Evolutionary conservation across 257 asterid genomes (phyloP), one percentile per base, ranked within the genome.

Genomic region (Ehretia macrophylla): DNA sequence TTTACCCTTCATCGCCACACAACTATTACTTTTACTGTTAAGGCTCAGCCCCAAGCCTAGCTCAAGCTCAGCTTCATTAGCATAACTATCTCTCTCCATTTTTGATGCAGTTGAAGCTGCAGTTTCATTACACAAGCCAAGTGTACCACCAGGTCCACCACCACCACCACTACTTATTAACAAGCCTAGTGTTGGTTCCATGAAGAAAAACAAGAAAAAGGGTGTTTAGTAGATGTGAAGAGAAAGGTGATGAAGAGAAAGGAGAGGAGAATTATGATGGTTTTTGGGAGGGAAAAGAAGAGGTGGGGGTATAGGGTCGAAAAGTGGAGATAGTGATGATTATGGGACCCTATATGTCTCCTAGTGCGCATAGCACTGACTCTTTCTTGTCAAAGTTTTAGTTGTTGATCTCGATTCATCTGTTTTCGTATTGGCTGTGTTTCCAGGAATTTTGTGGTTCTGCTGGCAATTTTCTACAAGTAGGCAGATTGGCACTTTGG

Each of bases 31-130:
- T 11, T 32, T 39, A 20, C 69, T 51, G 21, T 53, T 82, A 18
- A 84, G 73, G n/a, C 95, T 83, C 54, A 90, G 48, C 23, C 93
- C 88, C 53, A 87, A 68, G 1, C 95, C 93, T 78, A 90, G 45
- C 61, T 90, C 97, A 55, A 90, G 77, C 20, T 72, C 85, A 32
- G 72, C 72, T 65, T 75, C 80, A 70, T 75, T 64, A n/a, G n/a
- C n/a, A 32, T 42, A 20, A 32, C 56, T 27, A 39, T 62, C 60
- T 55, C 56, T 68, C 22, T 60, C 72, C 65, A 58, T 49, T 55
- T 61, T 27, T 27, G 35, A 6, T 27, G 35, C 35, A 27, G 35
- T 6, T 27, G 35, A 27, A 27, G 35, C 35, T 27, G 35, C 35
- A 27, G 35, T 6, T 27, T 27, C 35, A 27, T 27, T 27, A 3